A percentile compares a stretch with the other conserved stretches of the same genome.
These are phyloP conservation scores for Solanum chiquidenum DNA, from an alignment of 257 asterid genomes.

Conservation along the genomic window DNA sequence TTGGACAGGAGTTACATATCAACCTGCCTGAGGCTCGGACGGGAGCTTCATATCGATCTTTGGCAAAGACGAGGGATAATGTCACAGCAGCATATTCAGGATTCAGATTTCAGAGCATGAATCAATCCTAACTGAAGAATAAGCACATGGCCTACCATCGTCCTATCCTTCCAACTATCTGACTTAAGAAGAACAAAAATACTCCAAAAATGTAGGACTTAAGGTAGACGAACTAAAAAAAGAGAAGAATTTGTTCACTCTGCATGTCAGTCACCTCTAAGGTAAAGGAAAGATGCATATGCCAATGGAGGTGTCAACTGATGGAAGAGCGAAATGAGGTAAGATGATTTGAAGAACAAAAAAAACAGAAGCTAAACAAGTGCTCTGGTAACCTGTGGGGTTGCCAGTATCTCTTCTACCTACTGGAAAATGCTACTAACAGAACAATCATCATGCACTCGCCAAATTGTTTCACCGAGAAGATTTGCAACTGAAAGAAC, in stretches of 20 bases:
- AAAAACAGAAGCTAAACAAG: not conserved
- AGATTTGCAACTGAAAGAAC: slow-evolving; percentile 89
- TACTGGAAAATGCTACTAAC: slow-evolving; percentile 92
- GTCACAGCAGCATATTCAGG: not conserved
- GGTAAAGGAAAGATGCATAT: not conserved
- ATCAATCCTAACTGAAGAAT: not conserved
- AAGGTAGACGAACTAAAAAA: not conserved
- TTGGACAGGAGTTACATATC: not conserved
- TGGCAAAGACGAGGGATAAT: not conserved
- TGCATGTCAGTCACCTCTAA: not conserved
- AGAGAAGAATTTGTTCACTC: not conserved
- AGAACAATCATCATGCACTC: slow-evolving; percentile 87
- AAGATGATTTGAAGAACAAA: not conserved
- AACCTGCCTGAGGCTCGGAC: not conserved
- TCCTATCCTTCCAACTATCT: not conserved
- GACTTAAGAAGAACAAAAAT: not conserved
- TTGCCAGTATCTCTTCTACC: not conserved
- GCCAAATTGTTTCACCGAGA: slow-evolving; percentile 94
- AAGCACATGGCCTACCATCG: not conserved
- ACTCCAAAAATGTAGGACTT: not conserved
- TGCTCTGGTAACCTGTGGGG: not conserved
- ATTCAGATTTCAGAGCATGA: not conserved
- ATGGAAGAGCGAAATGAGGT: not conserved
- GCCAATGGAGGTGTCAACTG: not conserved
- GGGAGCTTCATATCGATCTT: not conserved